These are phyloP conservation scores for Tylopilus sp. DNA, from an alignment of 768 basidiomycete genomes.

Conservation along the genomic window DNA sequence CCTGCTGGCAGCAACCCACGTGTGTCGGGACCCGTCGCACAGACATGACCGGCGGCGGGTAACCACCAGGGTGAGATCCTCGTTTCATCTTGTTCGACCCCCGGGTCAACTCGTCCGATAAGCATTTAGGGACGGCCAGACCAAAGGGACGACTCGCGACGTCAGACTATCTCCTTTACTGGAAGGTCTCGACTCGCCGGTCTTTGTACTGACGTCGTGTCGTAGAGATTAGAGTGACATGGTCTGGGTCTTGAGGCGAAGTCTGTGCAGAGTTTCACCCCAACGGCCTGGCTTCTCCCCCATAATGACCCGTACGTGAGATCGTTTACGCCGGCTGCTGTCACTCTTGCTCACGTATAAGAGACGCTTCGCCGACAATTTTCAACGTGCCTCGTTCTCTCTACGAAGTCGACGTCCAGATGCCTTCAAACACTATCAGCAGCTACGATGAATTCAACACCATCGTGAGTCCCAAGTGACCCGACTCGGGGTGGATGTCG, in stretches of 20 bases:
- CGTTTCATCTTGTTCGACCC: background rate
- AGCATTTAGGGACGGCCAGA: too few relatives aligned
- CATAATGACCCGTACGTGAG: background rate
- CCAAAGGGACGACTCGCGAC: background rate
- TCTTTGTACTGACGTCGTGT: too few relatives aligned
- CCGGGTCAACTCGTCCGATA: background rate
- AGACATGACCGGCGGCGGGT: background rate
- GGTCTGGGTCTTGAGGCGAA: too few relatives aligned
- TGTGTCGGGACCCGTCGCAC: background rate
- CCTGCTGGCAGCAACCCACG: background rate
- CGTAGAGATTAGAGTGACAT: too few relatives aligned
- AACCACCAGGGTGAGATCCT: background rate
- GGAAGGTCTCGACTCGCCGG: background rate
- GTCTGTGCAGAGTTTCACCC: background rate
- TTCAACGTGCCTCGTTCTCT: background rate
- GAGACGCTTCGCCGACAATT: background rate
- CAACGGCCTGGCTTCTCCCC: background rate
- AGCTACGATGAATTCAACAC: conserved; percentile 16
- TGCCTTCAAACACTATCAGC: conserved; percentile 19
- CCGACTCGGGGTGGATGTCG: too few relatives aligned
- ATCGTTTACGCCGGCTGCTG: background rate
- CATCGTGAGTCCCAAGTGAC: conserved; percentile 11
- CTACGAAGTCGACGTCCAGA: background rate
- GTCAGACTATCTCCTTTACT: background rate
- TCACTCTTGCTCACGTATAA: background rate